Percentiles rank a stretch among this genome's conserved stretches.
These are phyloP conservation scores for Polygonum aviculare DNA, from an alignment of 148 eudicot species.

Conservation along the genomic window DNA sequence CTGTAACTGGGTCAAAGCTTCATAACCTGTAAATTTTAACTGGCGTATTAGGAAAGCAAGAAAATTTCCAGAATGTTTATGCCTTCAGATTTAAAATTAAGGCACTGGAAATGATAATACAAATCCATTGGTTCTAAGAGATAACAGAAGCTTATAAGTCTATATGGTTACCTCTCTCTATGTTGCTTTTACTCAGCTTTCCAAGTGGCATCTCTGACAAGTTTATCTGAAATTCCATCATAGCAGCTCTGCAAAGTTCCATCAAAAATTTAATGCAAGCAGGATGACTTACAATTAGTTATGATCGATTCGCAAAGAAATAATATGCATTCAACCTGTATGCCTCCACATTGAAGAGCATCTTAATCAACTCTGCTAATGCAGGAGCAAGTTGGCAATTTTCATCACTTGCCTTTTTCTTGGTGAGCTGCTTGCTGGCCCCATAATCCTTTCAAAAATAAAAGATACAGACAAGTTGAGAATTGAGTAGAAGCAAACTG, in stretches of 20 bases:
- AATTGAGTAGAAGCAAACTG: background rate
- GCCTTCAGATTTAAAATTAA: background rate
- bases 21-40: slow-evolving; percentile 55
- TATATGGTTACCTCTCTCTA: slow-evolving; percentile 63
- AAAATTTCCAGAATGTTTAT: background rate
- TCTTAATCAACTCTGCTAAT: slow-evolving; percentile 75
- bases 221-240: slow-evolving; percentile 97
- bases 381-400: slow-evolving; percentile 64
- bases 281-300: background rate
- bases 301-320: background rate
- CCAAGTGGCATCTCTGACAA: slow-evolving; percentile 99
- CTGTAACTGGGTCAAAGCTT: slow-evolving; percentile 92
- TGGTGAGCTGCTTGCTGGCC: slow-evolving; percentile 56
- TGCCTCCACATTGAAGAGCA: slow-evolving; percentile 95
- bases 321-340: slow-evolving; percentile 45
- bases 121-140: background rate
- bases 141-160: background rate
- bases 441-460: slow-evolving; percentile 79
- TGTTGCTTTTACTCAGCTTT: slow-evolving; percentile 87
- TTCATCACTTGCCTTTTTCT: slow-evolving; percentile 41
- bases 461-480: background rate
- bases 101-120: background rate
- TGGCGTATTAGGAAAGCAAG: slow-evolving; percentile 1
- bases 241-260: slow-evolving; percentile 65
- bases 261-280: slow-evolving; percentile 8